Evolutionary conservation across 192 early-diverging fungal species (phyloP).

Genomic region (Linderina pennispora): DNA sequence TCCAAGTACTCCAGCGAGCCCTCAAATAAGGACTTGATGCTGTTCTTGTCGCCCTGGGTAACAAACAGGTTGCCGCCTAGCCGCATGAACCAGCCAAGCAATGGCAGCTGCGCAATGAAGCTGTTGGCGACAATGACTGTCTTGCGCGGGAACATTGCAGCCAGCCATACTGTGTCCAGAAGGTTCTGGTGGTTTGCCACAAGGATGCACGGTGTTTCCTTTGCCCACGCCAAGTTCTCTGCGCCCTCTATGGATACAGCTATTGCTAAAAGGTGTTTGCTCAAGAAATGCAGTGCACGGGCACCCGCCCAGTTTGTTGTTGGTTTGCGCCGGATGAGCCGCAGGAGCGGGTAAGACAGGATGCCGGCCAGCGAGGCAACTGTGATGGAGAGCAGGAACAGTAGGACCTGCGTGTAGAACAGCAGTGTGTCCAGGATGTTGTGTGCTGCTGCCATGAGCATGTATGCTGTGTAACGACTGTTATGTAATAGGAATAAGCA

Average conservation of each 20-base stretch:
- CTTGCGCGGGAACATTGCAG: constrained; percentile 58
- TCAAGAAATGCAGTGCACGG: constrained; percentile 47
- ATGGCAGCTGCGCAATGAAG: constrained; percentile 59
- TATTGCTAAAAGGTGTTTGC: constrained; percentile 52
- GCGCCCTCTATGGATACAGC: constrained; percentile 54
- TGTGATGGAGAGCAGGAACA: constrained; percentile 29
- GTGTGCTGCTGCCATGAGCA: constrained; percentile 13
- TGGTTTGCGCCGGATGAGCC: constrained; percentile 16
- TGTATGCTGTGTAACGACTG: too few relatives aligned
- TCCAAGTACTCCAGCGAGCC: constrained; percentile 70
- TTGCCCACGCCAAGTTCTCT: constrained; percentile 48
- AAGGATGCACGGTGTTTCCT: constrained; percentile 53
- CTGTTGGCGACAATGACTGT: constrained; percentile 68
- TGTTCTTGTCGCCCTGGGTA: constrained; percentile 71
- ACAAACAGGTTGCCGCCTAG: constrained; percentile 84
- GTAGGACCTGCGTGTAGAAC: constrained; percentile 32
- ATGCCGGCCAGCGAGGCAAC: constrained; percentile 27
- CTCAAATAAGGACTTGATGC: constrained; percentile 70
- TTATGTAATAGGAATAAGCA: too few relatives aligned
- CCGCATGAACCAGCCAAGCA: constrained; percentile 74
- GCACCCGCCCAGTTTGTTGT: constrained; percentile 59
- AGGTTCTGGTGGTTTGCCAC: constrained; percentile 86
- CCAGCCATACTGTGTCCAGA: constrained; percentile 66
- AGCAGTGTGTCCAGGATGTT: constrained; percentile 7
- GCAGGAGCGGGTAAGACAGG: constrained; percentile 19